phyloP scores from a whole-genome alignment of 768 basidiomycete genomes.

The Termitomyces titanicus region DNA sequence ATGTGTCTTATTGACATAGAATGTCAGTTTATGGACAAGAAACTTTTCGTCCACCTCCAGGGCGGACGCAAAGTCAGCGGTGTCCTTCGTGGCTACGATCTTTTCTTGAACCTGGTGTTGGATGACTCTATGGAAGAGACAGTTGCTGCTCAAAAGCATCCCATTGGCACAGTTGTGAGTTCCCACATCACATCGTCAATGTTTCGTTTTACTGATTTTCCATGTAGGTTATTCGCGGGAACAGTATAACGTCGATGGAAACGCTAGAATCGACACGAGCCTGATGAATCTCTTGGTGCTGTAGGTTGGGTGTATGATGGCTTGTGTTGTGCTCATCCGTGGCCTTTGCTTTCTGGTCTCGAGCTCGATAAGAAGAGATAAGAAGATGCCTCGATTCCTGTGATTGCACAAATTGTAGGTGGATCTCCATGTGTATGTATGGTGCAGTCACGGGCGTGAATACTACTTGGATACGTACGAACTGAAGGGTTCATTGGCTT shows the following conservation, averaged over 20 bases:
- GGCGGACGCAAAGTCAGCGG: constrained; percentile 96
- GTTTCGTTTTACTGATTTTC: constrained; percentile 5
- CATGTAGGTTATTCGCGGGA: constrained; percentile 88
- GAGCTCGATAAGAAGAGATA: no score
- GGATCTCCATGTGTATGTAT: not conserved
- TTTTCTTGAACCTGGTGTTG: constrained; percentile 97
- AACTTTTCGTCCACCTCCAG: constrained; percentile 89
- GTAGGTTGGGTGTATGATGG: constrained; percentile 12
- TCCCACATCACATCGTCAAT: not conserved
- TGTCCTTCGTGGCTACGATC: constrained; percentile 92
- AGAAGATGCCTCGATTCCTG: no score
- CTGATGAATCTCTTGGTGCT: constrained; percentile 7
- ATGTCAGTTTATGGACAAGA: constrained; percentile 96
- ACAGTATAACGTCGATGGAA: constrained; percentile 96
- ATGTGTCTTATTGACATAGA: not conserved
- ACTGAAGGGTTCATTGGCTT: no score
- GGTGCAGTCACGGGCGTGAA: not conserved
- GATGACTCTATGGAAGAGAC: constrained; percentile 95
- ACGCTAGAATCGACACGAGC: constrained; percentile 60
- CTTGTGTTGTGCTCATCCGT: not conserved
- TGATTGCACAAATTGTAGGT: not conserved
- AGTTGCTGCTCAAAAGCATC: constrained; percentile 82
- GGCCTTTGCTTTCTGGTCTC: not conserved
- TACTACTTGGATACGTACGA: no score
- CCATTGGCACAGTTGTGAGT: constrained; percentile 88